Conservation (phyloP, 75 land plant species). For the Selaginella moellendorffii region DNA sequence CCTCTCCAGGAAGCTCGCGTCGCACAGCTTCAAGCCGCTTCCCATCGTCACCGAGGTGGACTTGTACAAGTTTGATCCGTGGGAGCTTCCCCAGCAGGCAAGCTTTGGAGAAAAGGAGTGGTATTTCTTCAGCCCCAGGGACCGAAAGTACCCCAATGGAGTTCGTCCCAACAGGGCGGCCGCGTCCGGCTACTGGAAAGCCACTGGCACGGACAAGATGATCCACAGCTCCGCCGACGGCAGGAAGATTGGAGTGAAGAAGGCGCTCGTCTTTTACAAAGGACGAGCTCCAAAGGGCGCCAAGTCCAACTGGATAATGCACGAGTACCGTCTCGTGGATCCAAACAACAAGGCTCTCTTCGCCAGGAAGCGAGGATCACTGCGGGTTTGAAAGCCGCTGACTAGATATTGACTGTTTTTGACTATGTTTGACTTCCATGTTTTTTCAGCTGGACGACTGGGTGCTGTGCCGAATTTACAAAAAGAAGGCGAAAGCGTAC, state of each 20-base stretch:
- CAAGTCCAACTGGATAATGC: slow-evolving; percentile 10
- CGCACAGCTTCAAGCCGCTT: slow-evolving; percentile 24
- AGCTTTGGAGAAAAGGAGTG: slow-evolving; percentile 28
- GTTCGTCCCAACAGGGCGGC: slow-evolving; percentile 5
- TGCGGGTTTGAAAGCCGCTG: too few relatives aligned
- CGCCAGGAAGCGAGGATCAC: not conserved
- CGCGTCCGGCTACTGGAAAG: slow-evolving; percentile 9
- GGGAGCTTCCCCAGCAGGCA: slow-evolving; percentile 31
- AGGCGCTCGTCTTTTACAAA: slow-evolving; percentile 8
- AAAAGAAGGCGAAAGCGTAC: not conserved
- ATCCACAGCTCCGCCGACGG: not conserved
- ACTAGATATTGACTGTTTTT: too few relatives aligned
- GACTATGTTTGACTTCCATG: not conserved
- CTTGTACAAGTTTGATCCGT: slow-evolving; percentile 41
- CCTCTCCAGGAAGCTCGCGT: slow-evolving; percentile 21
- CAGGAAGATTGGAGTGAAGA: not conserved
- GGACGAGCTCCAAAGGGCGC: slow-evolving; percentile 2
- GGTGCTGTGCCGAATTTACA: not conserved
- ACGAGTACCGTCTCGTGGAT: slow-evolving; percentile 11
- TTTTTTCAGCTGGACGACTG: not conserved
- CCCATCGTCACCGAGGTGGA: slow-evolving; percentile 36
- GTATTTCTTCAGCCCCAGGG: slow-evolving; percentile 10
- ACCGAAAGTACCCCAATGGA: slow-evolving; percentile 5
- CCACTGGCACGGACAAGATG: slow-evolving; percentile 5
- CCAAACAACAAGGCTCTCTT: not conserved